Evolutionary conservation across 2,329 filamentous ascomycete species (phyloP).

Genomic region (Davidsoniella virescens): DNA sequence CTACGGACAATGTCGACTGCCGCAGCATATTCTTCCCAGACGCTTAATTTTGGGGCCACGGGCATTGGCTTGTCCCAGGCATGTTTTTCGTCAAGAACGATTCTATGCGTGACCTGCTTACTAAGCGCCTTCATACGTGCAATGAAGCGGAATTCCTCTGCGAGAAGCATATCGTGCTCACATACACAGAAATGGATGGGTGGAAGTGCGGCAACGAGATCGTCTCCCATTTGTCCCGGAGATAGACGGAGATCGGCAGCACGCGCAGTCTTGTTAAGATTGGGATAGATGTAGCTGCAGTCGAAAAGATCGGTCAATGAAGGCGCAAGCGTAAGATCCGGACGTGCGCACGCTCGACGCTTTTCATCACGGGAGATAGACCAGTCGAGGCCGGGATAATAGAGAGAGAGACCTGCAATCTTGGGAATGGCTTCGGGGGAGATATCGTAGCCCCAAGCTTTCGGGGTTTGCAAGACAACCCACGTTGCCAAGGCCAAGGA

Average conservation of each 20-base stretch:
- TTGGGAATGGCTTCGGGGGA: slow-evolving; percentile 22
- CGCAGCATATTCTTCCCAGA: slow-evolving; percentile 29
- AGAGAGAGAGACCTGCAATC: slow-evolving; percentile 38
- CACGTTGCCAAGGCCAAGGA: slow-evolving; percentile 35
- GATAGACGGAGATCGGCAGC: slow-evolving; percentile 36
- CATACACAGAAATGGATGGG: slow-evolving; percentile 43
- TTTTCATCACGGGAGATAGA: slow-evolving; percentile 39
- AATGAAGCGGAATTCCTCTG: slow-evolving; percentile 44
- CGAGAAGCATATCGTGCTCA: slow-evolving; percentile 49
- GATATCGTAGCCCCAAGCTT: slow-evolving; percentile 23
- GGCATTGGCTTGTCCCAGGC: slow-evolving; percentile 33
- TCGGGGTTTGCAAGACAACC: slow-evolving; percentile 29
- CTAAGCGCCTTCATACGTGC: slow-evolving; percentile 30
- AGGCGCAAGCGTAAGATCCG: slow-evolving; percentile 41
- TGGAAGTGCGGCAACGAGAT: slow-evolving; percentile 33
- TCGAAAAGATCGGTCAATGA: slow-evolving; percentile 47
- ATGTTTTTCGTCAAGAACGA: slow-evolving; percentile 30
- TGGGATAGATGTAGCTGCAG: slow-evolving; percentile 41
- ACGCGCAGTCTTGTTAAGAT: slow-evolving; percentile 28
- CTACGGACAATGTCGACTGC: slow-evolving; percentile 25
- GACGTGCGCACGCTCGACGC: slow-evolving; percentile 34
- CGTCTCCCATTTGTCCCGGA: slow-evolving; percentile 38
- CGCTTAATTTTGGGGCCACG: slow-evolving; percentile 27
- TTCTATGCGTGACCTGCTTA: slow-evolving; percentile 24
- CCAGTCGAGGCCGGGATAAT: slow-evolving; percentile 48